Conservation (phyloP, 179 eudicot species). For the Corrigiola litoralis region DNA sequence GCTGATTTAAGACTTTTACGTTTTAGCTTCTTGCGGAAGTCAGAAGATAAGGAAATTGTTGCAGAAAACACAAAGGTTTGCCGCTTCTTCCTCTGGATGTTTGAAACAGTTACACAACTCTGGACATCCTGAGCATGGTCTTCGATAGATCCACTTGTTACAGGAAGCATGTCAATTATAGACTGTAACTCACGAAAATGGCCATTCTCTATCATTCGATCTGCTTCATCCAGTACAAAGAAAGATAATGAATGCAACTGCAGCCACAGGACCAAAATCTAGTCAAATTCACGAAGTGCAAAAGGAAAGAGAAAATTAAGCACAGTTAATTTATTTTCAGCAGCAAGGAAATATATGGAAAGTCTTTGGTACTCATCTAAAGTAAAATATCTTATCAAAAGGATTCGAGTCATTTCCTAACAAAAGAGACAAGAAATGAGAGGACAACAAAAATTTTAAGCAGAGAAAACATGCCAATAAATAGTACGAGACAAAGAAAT, state of each 20-base stretch:
- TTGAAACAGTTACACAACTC: slow-evolving; percentile 57
- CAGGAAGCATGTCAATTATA: slow-evolving; percentile 90
- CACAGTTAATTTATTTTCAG: neutral
- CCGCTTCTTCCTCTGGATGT: slow-evolving; percentile 75
- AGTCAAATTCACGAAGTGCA: slow-evolving; percentile 13
- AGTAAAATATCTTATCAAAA: too few species aligned
- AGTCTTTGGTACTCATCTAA: too few species aligned
- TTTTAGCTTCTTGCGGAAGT: slow-evolving; percentile 87
- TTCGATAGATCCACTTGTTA: slow-evolving; percentile 34
- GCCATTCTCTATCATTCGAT: slow-evolving; percentile 94
- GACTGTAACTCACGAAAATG: slow-evolving; percentile 92
- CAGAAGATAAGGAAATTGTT: slow-evolving; percentile 81
- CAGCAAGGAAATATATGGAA: too few species aligned
- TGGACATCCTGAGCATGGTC: slow-evolving; percentile 44
- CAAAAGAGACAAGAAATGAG: too few species aligned
- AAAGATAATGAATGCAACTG: slow-evolving; percentile 93
- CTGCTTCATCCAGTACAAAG: slow-evolving; percentile 98
- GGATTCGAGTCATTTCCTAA: too few species aligned
- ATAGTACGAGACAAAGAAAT: too few species aligned
- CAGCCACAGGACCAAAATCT: slow-evolving; percentile 19
- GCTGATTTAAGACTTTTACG: slow-evolving; percentile 57
- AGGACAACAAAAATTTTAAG: too few species aligned
- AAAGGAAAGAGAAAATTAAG: neutral
- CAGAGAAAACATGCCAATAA: too few species aligned
- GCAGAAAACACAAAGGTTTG: slow-evolving; percentile 98